Conservation (phyloP, 495 filamentous ascomycete genomes). For the Penicillium argentinense region DNA sequence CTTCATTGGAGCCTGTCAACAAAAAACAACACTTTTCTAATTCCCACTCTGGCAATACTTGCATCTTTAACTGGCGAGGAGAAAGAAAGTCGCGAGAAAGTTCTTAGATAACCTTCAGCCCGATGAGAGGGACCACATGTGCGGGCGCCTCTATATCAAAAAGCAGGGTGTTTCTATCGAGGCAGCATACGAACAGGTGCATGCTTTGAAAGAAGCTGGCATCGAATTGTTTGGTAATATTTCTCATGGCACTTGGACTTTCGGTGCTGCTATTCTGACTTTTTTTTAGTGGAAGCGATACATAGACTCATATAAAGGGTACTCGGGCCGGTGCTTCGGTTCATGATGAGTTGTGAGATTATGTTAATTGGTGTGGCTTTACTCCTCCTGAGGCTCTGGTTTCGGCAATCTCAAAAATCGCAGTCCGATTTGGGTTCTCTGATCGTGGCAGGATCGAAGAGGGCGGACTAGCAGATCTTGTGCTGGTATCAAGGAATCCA, state of each 20-base stretch:
- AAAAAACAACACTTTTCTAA: conserved; percentile 10
- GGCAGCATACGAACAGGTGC: conserved; percentile 3
- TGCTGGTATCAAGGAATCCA: background rate
- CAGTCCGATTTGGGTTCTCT: background rate
- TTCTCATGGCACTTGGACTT: too few species aligned
- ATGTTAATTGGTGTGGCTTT: conserved; percentile 9
- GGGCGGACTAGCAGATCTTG: conserved; percentile 3
- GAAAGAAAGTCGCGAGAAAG: conserved; percentile 3
- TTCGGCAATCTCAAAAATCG: conserved; percentile 5
- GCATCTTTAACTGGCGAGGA: conserved; percentile 3
- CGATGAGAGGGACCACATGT: conserved; percentile 3
- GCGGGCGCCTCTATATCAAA: conserved; percentile 5
- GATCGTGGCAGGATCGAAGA: conserved; percentile 2
- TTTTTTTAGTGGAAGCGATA: conserved; percentile 10
- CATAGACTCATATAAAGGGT: background rate
- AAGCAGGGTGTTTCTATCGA: conserved; percentile 3
- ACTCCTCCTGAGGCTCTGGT: conserved; percentile 4
- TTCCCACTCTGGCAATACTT: background rate
- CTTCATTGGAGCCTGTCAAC: conserved; percentile 3
- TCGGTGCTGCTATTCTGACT: too few species aligned
- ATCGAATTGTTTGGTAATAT: conserved; percentile 2
- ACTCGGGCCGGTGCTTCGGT: conserved; percentile 9
- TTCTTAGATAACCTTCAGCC: background rate
- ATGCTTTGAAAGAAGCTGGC: conserved; percentile 5
- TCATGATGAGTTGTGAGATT: conserved; percentile 10